Evolutionary conservation across 2,329 filamentous ascomycete species (phyloP), one percentile per base, ranked within the genome.

Genomic region (Aotearoamyces nothofagi): DNA sequence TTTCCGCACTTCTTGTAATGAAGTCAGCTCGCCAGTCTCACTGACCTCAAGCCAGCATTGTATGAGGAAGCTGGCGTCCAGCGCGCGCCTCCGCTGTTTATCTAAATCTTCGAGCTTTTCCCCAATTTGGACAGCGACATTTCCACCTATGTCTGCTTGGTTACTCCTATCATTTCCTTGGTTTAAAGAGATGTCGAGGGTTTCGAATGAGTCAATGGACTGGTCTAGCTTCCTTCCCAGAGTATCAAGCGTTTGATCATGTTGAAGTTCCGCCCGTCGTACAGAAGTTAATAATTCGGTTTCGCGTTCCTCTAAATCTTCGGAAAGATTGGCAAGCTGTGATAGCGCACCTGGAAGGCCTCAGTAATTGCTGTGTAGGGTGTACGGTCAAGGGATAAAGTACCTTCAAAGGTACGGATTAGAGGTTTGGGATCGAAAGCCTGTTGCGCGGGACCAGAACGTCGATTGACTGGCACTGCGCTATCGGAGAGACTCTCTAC

Each of bases 11-110:
- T 92, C 84, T 51, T 96, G 83, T 26, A 98, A 56, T n/a, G 78
- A 75, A 6, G 79, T 78, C 32, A 96, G 64, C 42, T 90, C 75
- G 3, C 90, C 90, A 6, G 78, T 77, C 46, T 93, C 86, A 53
- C 78, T 86, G 42, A 98, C 83, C 47, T 96, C 87, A 22, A 83
- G 73, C 87, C 90, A 98, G 58, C 90, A 98, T 50, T 92, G 80
- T 39, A 98, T 84, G 34, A 98, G 56, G 50, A 96, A 96, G 49
- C 81, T 87, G 35, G 90, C 86, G 58, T 98, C 90, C 50, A 90
- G 67, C 17, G 90, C 90, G 34, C 87, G 66, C 48, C 83, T 77
- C 42, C 86, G 66, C 57, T 98, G 92, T 46, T 83, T 73, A 54
- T 98, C 90, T 34, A 98, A 63, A 52, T 96, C 87, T 57, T 98